These are phyloP conservation scores for Ogataea nonfermentans DNA, from an alignment of 805 yeast genomes.

Conservation along the genomic window DNA sequence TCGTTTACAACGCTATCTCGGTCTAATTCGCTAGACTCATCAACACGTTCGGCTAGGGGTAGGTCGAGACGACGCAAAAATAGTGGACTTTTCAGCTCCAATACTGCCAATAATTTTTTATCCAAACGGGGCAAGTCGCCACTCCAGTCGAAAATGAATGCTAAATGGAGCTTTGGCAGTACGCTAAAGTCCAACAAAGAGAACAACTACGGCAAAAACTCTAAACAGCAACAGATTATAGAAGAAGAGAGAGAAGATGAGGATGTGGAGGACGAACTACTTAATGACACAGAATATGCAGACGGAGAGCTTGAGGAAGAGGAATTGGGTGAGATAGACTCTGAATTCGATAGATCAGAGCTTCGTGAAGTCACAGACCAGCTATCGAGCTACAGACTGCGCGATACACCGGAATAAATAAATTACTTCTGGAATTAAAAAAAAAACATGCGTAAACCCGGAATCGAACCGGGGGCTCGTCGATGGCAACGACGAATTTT, in stretches of 20 bases:
- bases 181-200: constrained; percentile 8
- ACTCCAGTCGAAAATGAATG: constrained; percentile 27
- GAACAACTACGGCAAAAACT: constrained; percentile 14
- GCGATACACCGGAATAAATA: not conserved
- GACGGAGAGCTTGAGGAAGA: constrained; percentile 18
- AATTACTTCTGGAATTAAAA: not conserved
- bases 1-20: constrained; percentile 35
- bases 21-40: constrained; percentile 36
- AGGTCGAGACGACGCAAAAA: constrained; percentile 23
- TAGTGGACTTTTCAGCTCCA: constrained; percentile 10
- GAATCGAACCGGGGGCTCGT: constrained; percentile 33
- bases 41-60: constrained; percentile 29
- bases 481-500: constrained; percentile 31
- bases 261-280: constrained; percentile 12
- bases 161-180: constrained; percentile 29
- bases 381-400: constrained; percentile 5
- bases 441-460: constrained; percentile 27
- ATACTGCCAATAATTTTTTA: constrained; percentile 12
- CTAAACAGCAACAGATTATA: constrained; percentile 23
- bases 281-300: constrained; percentile 15
- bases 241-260: constrained; percentile 27
- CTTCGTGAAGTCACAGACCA: constrained; percentile 8
- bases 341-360: constrained; percentile 12
- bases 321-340: constrained; percentile 12
- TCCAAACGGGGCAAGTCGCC: constrained; percentile 35